phyloP scores from a whole-genome alignment of 441 rosid species.

The Pelargonium australe region DNA sequence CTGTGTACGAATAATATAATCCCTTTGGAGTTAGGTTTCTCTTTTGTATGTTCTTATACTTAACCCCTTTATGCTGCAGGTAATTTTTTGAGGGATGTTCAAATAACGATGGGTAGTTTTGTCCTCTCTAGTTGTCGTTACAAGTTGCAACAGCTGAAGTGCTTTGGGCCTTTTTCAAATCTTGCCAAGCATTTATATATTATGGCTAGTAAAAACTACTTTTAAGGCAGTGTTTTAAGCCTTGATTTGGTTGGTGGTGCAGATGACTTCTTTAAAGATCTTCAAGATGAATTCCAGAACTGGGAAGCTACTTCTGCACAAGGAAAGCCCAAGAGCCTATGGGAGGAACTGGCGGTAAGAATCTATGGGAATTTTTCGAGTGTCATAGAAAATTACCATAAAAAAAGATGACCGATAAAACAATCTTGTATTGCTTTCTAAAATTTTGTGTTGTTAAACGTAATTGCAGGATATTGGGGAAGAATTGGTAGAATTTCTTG shows the following conservation, averaged over 20 bases:
- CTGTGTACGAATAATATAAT: neutral
- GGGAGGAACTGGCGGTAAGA: constrained; percentile 91
- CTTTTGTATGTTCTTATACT: constrained; percentile 45
- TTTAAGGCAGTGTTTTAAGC: constrained; percentile 13
- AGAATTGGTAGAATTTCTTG: constrained; percentile 91
- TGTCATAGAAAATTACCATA: neutral
- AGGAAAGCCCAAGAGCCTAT: constrained; percentile 86
- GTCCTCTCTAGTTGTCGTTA: constrained; percentile 28
- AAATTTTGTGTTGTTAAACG: neutral
- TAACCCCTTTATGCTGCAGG: constrained; percentile 72
- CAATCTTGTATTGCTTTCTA: neutral
- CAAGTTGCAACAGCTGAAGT: constrained; percentile 7
- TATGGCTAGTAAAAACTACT: constrained; percentile 2
- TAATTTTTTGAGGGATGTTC: constrained; percentile 84
- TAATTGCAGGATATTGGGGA: constrained; percentile 74
- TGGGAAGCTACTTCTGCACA: constrained; percentile 87
- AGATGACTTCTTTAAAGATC: constrained; percentile 86
- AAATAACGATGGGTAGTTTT: constrained; percentile 79
- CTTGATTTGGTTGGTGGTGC: constrained; percentile 34
- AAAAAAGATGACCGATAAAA: neutral
- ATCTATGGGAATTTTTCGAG: neutral
- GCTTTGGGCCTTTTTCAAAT: constrained; percentile 9
- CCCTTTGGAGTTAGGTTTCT: constrained; percentile 11
- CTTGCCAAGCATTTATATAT: constrained; percentile 15
- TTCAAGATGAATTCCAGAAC: constrained; percentile 79